Evolutionary conservation across 345 rosid genomes (phyloP).

Genomic region (Acer negundo): DNA sequence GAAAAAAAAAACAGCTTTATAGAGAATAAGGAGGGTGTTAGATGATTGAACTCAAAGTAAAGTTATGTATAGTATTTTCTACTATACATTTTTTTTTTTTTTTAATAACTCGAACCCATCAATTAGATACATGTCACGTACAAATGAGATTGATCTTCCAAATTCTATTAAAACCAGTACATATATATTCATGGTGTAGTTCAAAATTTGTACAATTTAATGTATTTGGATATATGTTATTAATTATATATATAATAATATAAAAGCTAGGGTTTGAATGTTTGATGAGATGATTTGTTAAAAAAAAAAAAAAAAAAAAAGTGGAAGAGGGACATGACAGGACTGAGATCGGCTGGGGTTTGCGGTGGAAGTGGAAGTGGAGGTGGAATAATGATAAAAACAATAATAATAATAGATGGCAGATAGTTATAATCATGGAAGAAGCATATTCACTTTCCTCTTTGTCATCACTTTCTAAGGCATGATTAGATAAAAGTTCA

Average conservation of each 20-base stretch:
- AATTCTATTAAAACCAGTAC: too few species aligned
- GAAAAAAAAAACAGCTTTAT: constrained; percentile 44
- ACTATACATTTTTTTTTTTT: too few species aligned
- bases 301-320: not conserved
- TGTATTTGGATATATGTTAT: not conserved
- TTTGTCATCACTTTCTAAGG: constrained; percentile 83
- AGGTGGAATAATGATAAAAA: constrained; percentile 37
- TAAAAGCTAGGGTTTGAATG: not conserved
- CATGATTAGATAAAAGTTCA: constrained; percentile 80
- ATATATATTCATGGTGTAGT: too few species aligned
- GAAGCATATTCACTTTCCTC: constrained; percentile 80
- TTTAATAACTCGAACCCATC: too few species aligned
- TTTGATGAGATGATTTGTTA: not conserved
- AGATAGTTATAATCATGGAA: constrained; percentile 61
- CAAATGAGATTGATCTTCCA: too few species aligned
- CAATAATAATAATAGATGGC: constrained; percentile 39
- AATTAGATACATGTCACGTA: too few species aligned
- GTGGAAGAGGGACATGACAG: constrained; percentile 34
- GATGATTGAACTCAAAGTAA: constrained; percentile 54
- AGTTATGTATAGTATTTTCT: constrained; percentile 7
- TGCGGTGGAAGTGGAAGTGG: constrained; percentile 54
- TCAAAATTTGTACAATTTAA: too few species aligned
- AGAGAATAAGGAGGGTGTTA: constrained; percentile 52
- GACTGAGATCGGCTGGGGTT: constrained; percentile 45
- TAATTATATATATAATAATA: not conserved